Base-by-base conservation (phyloP, 495 filamentous ascomycete genomes). In the Bryoglossum gracile region DNA sequence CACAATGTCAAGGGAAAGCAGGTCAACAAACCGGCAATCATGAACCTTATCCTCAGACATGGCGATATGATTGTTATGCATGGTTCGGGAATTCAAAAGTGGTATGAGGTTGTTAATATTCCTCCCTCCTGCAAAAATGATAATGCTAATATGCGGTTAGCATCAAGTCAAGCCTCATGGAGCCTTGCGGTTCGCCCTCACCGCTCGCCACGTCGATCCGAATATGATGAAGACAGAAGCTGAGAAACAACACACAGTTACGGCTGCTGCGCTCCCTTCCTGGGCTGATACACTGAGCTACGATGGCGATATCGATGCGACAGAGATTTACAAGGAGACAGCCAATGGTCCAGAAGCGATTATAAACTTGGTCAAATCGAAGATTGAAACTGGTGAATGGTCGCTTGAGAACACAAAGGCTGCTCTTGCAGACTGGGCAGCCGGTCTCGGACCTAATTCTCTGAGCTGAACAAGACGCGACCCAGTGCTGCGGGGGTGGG, bases 11-110 rank as follows among this genome's bases (percentile, higher is more conserved):
- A 28, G 2, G 25, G 40, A 22, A 17, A 19, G 58, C 37, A 46
- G 53, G 57, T 50, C 60, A 62, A 43, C 19, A 43, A 23, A 17
- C 56, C 13, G 45, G 57, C 53, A 36, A 56, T 69, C 33, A 54
- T 73, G 3, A 60, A 62, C 26, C 54, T 71, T 6, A 30, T 54
- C 1, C 71, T 94, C 24, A 61, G 74, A 24, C 89, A 94, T 60
- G 89, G 89, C 0, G 88, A 94, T 58, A 70, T 90, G 37, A 73
- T 94, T 21, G 72, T 94, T 2, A 94, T 94, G 89, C 77, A 87
- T 57, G 89, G 88, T 0, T 67, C 67, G 0, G 58, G 68, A 1
- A 77, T 94, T 23, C 89, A 94, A 57, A 75, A 76, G 52, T 71
- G 75, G 24, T 91, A 81, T 50, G 86, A 89, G 63, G 84, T 83